Evolutionary conservation across 1,284 basidiomycete species (phyloP).

Genomic region (Acaromyces ingoldii): DNA sequence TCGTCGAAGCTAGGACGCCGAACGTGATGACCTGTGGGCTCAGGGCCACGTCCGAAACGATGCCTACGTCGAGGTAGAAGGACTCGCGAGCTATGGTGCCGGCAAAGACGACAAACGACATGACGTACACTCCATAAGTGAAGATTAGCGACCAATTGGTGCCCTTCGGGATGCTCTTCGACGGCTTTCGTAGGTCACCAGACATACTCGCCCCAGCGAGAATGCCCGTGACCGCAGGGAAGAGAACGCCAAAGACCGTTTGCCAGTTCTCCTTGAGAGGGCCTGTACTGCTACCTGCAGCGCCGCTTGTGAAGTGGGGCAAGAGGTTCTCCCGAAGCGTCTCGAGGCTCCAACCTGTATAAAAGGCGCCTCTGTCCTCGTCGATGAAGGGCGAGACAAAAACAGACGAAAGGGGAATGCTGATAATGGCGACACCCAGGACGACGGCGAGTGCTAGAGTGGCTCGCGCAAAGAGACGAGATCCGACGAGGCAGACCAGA

Average conservation of each 20-base stretch:
- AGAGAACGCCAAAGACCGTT: slow-evolving; percentile 48
- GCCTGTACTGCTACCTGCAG: slow-evolving; percentile 41
- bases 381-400: slow-evolving; percentile 42
- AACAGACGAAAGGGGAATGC: slow-evolving; percentile 44
- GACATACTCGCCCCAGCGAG: slow-evolving; percentile 50
- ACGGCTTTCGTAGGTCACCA: slow-evolving; percentile 49
- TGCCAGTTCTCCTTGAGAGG: slow-evolving; percentile 39
- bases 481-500: slow-evolving; percentile 46
- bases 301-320: slow-evolving; percentile 45
- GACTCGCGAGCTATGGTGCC: slow-evolving; percentile 44
- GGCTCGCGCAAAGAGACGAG: slow-evolving; percentile 43
- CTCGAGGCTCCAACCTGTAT: slow-evolving; percentile 42
- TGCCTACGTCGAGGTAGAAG: slow-evolving; percentile 45
- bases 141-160: slow-evolving; percentile 48
- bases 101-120: slow-evolving; percentile 43
- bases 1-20: slow-evolving; percentile 46
- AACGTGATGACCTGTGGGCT: slow-evolving; percentile 46
- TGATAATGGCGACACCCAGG: slow-evolving; percentile 37
- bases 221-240: slow-evolving; percentile 49
- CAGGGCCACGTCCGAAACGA: slow-evolving; percentile 44
- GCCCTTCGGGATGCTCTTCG: slow-evolving; percentile 50
- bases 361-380: slow-evolving; percentile 43
- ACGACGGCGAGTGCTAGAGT: slow-evolving; percentile 43
- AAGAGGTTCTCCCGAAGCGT: slow-evolving; percentile 43
- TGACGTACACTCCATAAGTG: slow-evolving; percentile 44